Base-by-base conservation (phyloP, 129 eudicot genomes). In the Helianthus annuus region DNA sequence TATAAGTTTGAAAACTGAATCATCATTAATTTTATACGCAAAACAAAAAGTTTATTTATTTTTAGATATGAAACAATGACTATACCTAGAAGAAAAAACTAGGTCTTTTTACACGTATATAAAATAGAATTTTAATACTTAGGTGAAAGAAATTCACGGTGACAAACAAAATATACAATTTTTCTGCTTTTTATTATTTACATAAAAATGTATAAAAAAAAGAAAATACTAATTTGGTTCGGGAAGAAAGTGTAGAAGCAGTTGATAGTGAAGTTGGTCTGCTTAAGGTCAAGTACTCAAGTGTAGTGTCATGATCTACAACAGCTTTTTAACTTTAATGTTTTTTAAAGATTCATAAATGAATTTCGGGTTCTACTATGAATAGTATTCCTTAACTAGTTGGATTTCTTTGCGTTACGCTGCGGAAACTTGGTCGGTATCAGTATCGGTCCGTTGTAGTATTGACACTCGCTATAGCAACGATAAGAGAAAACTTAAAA, bases 341-440 rank as follows among this genome's bases (percentile, higher is more conserved):
- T 76, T 68, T 74, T 68, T 76, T 46, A 64, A 64, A 66, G 67
- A 40, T 53, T 66, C 74, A 45, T 32, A 76, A 76, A 68, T 76
- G 74, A 68, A 19, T 76, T 67, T 76, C 36, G 75, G 59, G 75
- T 76, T 76, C 68, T 76, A 76, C 80, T 68, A 76, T 57, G 80
- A 76, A 68, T 67, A 67, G 80, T 76, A 19, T 55, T 32, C 36
- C 36, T 32, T 32, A 32, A 19, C 22, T 19, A 19, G 22, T 19
- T 19, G 22, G 0, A 19, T 19, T 19, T 19, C 22, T 19, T 0
- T 0, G 22, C 22, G 22, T 0, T 19, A 19, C 22, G 22, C 22
- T 0, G 22, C 22, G 22, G 22, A 19, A 19, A 19, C 22, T 19
- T 19, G 22, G 22, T 19, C 0, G 22, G 0, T 19, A 19, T 19